Percentiles rank a stretch among this genome's conserved stretches.
Evolutionary conservation across 169 alveolate species (phyloP).

Genomic region (Plasmodium coatneyi): DNA sequence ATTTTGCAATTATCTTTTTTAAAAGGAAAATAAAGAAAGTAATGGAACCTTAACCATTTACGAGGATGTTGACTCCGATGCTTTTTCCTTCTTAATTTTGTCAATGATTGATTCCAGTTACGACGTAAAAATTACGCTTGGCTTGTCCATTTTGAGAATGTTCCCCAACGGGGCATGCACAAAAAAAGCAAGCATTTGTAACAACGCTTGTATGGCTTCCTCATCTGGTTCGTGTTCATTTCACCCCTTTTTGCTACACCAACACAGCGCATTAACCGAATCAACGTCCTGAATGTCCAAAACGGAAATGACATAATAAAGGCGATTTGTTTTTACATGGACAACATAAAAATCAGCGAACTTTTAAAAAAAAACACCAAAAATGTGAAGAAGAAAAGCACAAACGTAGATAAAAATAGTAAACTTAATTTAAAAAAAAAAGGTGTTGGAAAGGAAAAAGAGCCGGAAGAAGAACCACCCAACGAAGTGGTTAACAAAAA

Average conservation of each 20-base stretch:
- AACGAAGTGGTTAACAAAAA: conserved; percentile 23
- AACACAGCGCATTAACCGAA: conserved; percentile 50
- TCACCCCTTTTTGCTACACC: neutral
- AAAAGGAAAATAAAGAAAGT: conserved; percentile 64
- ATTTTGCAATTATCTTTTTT: neutral
- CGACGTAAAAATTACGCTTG: conserved; percentile 15
- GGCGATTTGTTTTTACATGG: conserved; percentile 66
- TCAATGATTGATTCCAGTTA: conserved; percentile 67
- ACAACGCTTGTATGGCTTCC: neutral
- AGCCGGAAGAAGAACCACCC: conserved; percentile 12
- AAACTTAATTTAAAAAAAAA: conserved; percentile 20
- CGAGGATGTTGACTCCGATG: conserved; percentile 47
- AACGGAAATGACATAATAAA: conserved; percentile 51
- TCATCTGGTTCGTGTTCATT: neutral
- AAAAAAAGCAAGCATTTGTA: neutral
- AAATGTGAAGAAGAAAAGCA: conserved; percentile 29
- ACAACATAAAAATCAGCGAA: conserved; percentile 54
- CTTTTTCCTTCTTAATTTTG: conserved; percentile 56
- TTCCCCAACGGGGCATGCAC: neutral
- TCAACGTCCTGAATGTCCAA: conserved; percentile 43
- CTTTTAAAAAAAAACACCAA: conserved; percentile 55
- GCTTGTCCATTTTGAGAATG: neutral
- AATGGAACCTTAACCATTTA: conserved; percentile 41
- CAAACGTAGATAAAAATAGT: conserved; percentile 9
- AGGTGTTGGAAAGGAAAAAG: neutral